These are phyloP conservation scores for Wickerhamomyces queroliae DNA, from an alignment of 805 yeast species.

Conservation along the genomic window DNA sequence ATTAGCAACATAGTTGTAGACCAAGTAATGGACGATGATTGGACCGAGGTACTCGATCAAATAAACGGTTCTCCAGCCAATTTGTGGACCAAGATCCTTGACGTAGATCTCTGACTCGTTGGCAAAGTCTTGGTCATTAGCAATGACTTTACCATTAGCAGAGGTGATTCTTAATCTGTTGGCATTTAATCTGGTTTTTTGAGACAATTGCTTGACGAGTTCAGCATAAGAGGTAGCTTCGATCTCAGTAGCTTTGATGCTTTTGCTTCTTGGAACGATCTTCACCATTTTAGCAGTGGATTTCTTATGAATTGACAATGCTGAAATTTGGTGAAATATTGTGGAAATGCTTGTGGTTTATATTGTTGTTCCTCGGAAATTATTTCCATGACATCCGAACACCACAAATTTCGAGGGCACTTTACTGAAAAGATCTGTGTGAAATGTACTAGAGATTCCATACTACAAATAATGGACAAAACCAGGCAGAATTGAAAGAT, in stretches of 20 bases:
- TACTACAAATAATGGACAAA: constrained; percentile 6
- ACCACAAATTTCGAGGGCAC: constrained; percentile 10
- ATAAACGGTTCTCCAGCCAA: constrained; percentile 89
- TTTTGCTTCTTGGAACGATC: constrained; percentile 10
- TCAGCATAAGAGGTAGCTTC: constrained; percentile 29
- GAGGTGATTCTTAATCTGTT: constrained; percentile 50
- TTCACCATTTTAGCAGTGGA: neutral
- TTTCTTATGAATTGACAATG: neutral
- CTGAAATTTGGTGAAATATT: neutral
- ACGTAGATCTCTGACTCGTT: constrained; percentile 42
- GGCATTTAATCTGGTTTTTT: constrained; percentile 36
- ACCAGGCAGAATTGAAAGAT: neutral
- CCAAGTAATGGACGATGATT: constrained; percentile 65
- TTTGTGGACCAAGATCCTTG: constrained; percentile 91
- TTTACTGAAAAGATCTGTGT: neutral
- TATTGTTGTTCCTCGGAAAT: too few relatives aligned
- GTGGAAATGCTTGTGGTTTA: too few relatives aligned
- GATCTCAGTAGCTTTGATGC: constrained; percentile 14
- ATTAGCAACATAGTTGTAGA: constrained; percentile 41
- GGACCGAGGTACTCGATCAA: constrained; percentile 89
- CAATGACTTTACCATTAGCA: constrained; percentile 12
- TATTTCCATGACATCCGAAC: neutral
- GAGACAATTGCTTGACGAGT: constrained; percentile 37
- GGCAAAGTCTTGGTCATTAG: constrained; percentile 9
- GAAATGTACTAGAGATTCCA: constrained; percentile 6